Evolutionary conservation across 2,329 filamentous ascomycete species (phyloP).

Genomic region (Endocalyx cinctus): DNA sequence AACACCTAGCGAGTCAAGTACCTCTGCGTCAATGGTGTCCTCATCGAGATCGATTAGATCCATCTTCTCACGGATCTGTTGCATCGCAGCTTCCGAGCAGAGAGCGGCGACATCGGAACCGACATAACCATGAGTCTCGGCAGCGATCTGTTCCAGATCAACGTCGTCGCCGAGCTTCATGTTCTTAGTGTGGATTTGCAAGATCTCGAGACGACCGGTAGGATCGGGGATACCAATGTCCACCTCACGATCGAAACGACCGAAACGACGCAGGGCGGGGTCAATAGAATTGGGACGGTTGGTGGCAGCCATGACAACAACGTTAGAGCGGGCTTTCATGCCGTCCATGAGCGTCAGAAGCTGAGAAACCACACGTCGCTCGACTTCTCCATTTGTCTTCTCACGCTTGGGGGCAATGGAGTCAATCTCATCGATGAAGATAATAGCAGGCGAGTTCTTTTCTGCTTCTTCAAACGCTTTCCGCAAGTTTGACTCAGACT

Average conservation of each 20-base stretch:
- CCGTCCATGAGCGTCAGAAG: slow-evolving; percentile 96
- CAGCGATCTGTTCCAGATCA: slow-evolving; percentile 91
- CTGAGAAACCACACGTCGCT: slow-evolving; percentile 97
- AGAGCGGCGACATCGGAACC: slow-evolving; percentile 97
- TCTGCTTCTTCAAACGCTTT: slow-evolving; percentile 99
- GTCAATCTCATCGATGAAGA: slow-evolving; percentile 99
- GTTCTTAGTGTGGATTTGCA: slow-evolving; percentile 99
- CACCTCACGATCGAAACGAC: slow-evolving; percentile 97
- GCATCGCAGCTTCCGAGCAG: slow-evolving; percentile 98
- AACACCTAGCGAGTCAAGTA: slow-evolving; percentile 94
- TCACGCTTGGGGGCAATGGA: slow-evolving; percentile 99
- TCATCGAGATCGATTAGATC: slow-evolving; percentile 98
- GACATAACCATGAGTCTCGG: slow-evolving; percentile 98
- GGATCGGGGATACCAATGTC: slow-evolving; percentile 98
- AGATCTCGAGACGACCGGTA: slow-evolving; percentile 95
- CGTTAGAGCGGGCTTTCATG: slow-evolving; percentile 98
- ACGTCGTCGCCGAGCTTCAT: slow-evolving; percentile 99
- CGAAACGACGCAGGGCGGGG: slow-evolving; percentile 93
- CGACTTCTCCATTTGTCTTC: slow-evolving; percentile 98
- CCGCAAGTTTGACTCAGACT: slow-evolving; percentile 95
- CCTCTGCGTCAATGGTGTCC: slow-evolving; percentile 97
- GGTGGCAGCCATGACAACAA: slow-evolving; percentile 98
- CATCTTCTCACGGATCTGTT: slow-evolving; percentile 99
- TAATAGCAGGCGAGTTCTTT: slow-evolving; percentile 98
- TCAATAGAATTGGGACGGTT: slow-evolving; percentile 99